Evolutionary conservation across 139 green algal species (phyloP).

Genomic region (Trebouxia sp.): DNA sequence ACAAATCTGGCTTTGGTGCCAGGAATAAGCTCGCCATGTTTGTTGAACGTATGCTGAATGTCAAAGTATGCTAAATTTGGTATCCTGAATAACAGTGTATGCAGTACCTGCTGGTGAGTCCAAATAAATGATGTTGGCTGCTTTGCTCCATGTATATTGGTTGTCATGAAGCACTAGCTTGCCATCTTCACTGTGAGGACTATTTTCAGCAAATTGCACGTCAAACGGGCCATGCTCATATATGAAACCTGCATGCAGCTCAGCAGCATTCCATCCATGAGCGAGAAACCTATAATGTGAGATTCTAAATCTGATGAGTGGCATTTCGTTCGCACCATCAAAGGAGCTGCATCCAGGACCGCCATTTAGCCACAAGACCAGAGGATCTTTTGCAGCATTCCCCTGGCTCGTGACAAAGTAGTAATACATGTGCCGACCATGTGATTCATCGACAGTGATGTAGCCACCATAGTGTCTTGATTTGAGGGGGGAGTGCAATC

Average conservation of each 20-base stretch:
- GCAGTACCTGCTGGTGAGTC: slow-evolving; percentile 57
- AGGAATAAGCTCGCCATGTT: no score
- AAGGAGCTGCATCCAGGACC: slow-evolving; percentile 45
- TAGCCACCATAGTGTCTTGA: slow-evolving; percentile 34
- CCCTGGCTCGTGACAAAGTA: slow-evolving; percentile 50
- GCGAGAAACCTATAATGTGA: not conserved
- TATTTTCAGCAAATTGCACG: slow-evolving; percentile 28
- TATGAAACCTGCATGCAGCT: not conserved
- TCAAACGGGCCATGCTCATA: slow-evolving; percentile 62
- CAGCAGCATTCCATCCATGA: not conserved
- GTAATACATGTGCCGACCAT: slow-evolving; percentile 47
- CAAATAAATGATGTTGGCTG: slow-evolving; percentile 67
- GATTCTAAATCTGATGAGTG: not conserved
- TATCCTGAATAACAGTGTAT: slow-evolving; percentile 40
- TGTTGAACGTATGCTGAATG: no score
- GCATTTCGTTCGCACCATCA: not conserved
- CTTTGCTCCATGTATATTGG: slow-evolving; percentile 2
- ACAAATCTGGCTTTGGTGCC: no score
- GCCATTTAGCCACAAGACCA: slow-evolving; percentile 70
- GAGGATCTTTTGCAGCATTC: slow-evolving; percentile 36
- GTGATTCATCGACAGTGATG: slow-evolving; percentile 44
- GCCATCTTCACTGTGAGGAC: slow-evolving; percentile 8
- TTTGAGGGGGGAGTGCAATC: not conserved
- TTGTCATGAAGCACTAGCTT: slow-evolving; percentile 35
- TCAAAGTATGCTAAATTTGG: no score